These are phyloP conservation scores for Fagopyrum tataricum DNA, from an alignment of 148 eudicot genomes.

Conservation along the genomic window DNA sequence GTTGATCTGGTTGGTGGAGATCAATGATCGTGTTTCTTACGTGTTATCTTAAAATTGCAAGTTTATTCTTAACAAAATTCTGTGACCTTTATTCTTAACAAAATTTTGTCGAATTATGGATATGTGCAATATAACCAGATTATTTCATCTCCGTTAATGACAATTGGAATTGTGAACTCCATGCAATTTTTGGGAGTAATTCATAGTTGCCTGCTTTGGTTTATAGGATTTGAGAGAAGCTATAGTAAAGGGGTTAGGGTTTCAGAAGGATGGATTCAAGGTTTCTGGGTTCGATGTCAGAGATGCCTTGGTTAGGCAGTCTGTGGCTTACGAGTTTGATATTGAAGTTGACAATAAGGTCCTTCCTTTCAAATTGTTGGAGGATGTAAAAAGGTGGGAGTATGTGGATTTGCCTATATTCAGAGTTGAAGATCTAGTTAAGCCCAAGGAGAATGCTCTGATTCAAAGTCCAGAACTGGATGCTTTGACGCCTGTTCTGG, in stretches of 20 bases:
- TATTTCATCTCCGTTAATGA: background rate
- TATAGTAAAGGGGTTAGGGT: constrained; percentile 43
- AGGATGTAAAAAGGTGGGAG: constrained; percentile 89
- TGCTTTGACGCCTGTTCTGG: constrained; percentile 51
- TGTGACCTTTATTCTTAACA: background rate
- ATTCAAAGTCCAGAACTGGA: constrained; percentile 31
- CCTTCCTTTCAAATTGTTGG: constrained; percentile 72
- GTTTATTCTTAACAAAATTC: background rate
- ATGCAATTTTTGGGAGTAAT: background rate
- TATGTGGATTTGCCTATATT: constrained; percentile 85
- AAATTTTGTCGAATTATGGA: background rate
- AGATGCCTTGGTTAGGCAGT: constrained; percentile 61
- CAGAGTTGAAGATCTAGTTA: constrained; percentile 34
- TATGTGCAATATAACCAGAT: background rate
- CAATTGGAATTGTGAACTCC: background rate
- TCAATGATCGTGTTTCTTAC: background rate
- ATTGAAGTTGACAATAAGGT: constrained; percentile 79
- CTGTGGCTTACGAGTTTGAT: constrained; percentile 85
- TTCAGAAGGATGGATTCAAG: constrained; percentile 39
- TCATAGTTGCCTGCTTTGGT: background rate
- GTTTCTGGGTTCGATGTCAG: constrained; percentile 38
- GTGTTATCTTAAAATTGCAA: background rate
- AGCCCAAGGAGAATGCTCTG: constrained; percentile 42
- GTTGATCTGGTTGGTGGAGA: background rate
- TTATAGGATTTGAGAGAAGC: constrained; percentile 61